These are phyloP conservation scores for Coemansia sp. DNA, from an alignment of 192 early-diverging fungal species.

Conservation along the genomic window DNA sequence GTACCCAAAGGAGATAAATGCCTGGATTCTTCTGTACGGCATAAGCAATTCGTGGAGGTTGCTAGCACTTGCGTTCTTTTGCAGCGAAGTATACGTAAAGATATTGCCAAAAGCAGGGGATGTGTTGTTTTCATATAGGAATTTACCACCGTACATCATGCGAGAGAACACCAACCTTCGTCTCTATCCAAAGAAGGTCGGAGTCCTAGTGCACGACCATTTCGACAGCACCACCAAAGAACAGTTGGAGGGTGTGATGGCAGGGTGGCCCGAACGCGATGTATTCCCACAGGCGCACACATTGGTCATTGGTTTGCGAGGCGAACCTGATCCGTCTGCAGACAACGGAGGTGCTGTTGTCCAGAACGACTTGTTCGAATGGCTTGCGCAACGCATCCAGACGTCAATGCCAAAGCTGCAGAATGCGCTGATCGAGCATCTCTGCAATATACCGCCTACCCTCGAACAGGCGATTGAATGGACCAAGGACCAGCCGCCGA, in stretches of 20 bases:
- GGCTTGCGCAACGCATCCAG: background rate
- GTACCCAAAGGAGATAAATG: background rate
- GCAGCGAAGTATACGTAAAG: background rate
- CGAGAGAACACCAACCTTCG: background rate
- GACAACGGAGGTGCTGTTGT: background rate
- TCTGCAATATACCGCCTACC: background rate
- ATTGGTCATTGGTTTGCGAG: background rate
- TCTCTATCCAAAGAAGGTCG: background rate
- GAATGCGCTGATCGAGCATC: background rate
- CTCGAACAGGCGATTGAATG: background rate
- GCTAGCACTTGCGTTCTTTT: background rate
- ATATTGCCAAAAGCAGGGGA: background rate
- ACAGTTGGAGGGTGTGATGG: background rate
- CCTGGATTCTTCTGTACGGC: background rate
- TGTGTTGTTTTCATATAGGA: background rate
- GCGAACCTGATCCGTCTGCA: background rate
- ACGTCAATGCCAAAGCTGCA: background rate
- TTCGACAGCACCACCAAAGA: background rate
- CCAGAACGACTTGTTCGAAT: background rate
- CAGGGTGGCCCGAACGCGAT: background rate
- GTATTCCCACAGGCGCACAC: background rate
- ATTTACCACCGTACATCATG: background rate
- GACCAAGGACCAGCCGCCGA: background rate
- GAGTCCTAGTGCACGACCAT: background rate
- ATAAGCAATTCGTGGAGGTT: background rate